Evolutionary conservation across 2,329 filamentous ascomycete genomes (phyloP).

Genomic region (Annulohypoxylon truncatum): DNA sequence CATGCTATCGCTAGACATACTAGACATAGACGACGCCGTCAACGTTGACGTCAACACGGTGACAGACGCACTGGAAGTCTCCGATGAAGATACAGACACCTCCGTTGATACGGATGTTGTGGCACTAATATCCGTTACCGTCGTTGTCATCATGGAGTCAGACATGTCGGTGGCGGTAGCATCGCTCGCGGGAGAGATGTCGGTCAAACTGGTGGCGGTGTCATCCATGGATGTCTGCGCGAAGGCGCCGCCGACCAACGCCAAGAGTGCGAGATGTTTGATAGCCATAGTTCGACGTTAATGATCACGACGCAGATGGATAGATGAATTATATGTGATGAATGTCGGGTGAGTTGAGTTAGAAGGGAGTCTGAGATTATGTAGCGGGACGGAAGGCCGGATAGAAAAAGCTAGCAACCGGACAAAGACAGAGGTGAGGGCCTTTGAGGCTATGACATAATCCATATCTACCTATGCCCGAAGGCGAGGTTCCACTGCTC

Average conservation of each 20-base stretch:
- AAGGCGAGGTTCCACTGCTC: constrained; percentile 10
- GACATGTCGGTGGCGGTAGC: constrained; percentile 17
- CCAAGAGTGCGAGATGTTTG: constrained; percentile 40
- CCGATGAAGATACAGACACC: not conserved
- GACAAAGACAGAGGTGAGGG: constrained; percentile 38
- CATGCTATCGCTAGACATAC: constrained; percentile 10
- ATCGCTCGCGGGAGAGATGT: constrained; percentile 13
- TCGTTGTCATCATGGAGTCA: constrained; percentile 14
- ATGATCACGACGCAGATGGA: not conserved
- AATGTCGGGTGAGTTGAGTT: not conserved
- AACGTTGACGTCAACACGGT: constrained; percentile 23
- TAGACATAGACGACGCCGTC: constrained; percentile 23
- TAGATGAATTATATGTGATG: not conserved
- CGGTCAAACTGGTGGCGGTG: constrained; percentile 21
- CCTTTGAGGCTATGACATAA: constrained; percentile 39
- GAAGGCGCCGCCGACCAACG: constrained; percentile 40
- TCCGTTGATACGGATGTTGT: constrained; percentile 20
- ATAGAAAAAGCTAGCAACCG: constrained; percentile 28
- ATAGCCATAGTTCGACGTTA: constrained; percentile 40
- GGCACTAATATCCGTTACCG: constrained; percentile 7
- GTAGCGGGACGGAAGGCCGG: not conserved
- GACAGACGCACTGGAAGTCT: not conserved
- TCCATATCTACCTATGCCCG: constrained; percentile 26
- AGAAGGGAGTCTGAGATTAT: not conserved
- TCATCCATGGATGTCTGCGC: constrained; percentile 40